Base-by-base conservation (phyloP, 108 stramenopile species). In the Cyclotella distinguenda region DNA sequence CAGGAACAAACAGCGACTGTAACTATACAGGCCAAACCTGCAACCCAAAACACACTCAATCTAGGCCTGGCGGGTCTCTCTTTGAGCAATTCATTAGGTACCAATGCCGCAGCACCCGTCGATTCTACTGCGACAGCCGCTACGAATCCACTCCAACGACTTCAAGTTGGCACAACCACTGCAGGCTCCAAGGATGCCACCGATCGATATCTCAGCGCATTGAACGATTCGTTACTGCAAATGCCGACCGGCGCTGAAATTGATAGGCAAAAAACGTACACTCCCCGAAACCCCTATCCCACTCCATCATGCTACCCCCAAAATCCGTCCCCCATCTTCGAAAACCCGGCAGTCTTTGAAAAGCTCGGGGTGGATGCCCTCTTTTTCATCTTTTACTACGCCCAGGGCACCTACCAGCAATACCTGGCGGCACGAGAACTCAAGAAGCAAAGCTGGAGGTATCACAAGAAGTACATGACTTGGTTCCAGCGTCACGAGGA, bases 401-500 rank as follows among this genome's bases (percentile, higher is more conserved):
- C 94, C 49, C 99, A 98, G 66, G 97, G 96, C 18, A 98, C 97
- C 7, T 96, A 97, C 75, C 95, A 95, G 64, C 99, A 99, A 70
- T 97, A 97, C 69, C 79, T 99, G 48, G 99, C 99, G 1, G 99
- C 99, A 2, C 79, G 91, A 1, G 96, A 98, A 68, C 82, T 99
- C 72, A 98, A 97, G 83, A 94, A 95, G 70, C 96, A 97, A 66
- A 90, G 88, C 34, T 99, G 99, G 99, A 83, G 99, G 56, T 99
- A 91, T 79, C 99, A 99, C 81, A 98, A 97, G 67, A 97, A 98
- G 92, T 99, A 99, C 81, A 89, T 91, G 90, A 99, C 99, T 22
- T 99, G 99, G 99, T 99, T 99, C 78, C 97, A 98, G 74, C 89
- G 97, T 21, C 96, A 97, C 62, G 91, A 95, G 55, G 96, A 97